These are phyloP conservation scores for Puccinia triticina DNA, from an alignment of 1,284 basidiomycete species.

Conservation along the genomic window DNA sequence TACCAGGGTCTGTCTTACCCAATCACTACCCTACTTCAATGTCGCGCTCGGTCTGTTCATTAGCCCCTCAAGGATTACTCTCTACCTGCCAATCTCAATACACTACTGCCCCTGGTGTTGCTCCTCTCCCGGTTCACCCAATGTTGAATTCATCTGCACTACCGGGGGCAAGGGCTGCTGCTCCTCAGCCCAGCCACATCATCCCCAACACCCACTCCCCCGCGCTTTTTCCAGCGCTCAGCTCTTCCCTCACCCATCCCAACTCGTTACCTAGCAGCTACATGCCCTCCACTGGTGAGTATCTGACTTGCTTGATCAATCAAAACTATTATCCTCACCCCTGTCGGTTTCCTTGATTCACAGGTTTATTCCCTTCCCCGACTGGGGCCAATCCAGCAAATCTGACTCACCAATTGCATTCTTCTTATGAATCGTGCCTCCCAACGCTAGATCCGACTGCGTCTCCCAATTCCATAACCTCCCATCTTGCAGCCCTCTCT, in stretches of 20 bases:
- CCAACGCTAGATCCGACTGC: constrained; percentile 8
- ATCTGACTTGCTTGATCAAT: background rate
- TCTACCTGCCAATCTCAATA: background rate
- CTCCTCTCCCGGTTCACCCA: background rate
- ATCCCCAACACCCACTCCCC: background rate
- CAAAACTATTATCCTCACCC: background rate
- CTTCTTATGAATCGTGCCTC: background rate
- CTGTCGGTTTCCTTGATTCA: background rate
- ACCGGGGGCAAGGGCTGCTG: background rate
- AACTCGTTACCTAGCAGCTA: background rate
- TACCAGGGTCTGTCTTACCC: constrained; percentile 1
- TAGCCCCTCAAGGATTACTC: constrained; percentile 13
- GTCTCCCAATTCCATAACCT: constrained; percentile 63
- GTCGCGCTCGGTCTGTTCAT: constrained; percentile 5
- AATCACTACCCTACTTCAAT: constrained; percentile 6
- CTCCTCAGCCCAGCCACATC: constrained; percentile 19
- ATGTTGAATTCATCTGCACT: constrained; percentile 10
- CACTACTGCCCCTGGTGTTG: background rate
- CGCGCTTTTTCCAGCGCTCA: background rate
- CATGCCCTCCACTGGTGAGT: constrained; percentile 6
- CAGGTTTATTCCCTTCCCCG: constrained; percentile 13
- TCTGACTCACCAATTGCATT: constrained; percentile 5
- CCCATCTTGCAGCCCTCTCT: constrained; percentile 76
- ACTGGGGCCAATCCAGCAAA: constrained; percentile 18
- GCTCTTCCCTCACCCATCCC: background rate